A percentile compares a stretch with the other conserved stretches of the same genome.
Conservation (phyloP, 805 yeast species). For the Pichia deserticola region DNA sequence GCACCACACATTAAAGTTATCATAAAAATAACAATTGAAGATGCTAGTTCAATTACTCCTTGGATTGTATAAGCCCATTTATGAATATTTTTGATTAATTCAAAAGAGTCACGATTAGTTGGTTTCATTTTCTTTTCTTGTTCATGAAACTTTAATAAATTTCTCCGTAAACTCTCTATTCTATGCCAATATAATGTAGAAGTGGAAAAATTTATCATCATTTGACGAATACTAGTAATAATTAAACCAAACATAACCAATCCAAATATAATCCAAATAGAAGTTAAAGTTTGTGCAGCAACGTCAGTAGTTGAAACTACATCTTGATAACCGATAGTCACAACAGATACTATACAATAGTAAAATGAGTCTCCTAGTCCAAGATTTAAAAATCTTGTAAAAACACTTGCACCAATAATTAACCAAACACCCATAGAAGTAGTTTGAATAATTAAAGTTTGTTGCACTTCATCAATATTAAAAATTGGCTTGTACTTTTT, state of each 20-base stretch:
- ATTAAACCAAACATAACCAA: slow-evolving; percentile 68
- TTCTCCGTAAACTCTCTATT: slow-evolving; percentile 44
- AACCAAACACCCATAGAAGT: slow-evolving; percentile 63
- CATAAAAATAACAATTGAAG: slow-evolving; percentile 39
- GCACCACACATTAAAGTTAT: slow-evolving; percentile 73
- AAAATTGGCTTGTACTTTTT: slow-evolving; percentile 63
- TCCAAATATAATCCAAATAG: slow-evolving; percentile 64
- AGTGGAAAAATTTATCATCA: slow-evolving; percentile 52
- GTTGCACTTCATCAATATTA: slow-evolving; percentile 59
- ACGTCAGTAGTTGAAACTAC: slow-evolving; percentile 42
- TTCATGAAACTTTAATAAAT: slow-evolving; percentile 13
- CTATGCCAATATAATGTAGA: slow-evolving; percentile 63
- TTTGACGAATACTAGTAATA: slow-evolving; percentile 59
- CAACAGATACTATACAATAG: slow-evolving; percentile 61
- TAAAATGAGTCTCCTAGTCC: slow-evolving; percentile 64
- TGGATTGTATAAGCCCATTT: slow-evolving; percentile 34
- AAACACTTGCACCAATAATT: slow-evolving; percentile 59
- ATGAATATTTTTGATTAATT: slow-evolving; percentile 47
- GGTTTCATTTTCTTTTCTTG: background rate
- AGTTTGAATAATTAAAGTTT: slow-evolving; percentile 67
- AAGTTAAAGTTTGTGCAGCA: slow-evolving; percentile 49
- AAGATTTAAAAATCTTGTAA: slow-evolving; percentile 37
- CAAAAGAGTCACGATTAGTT: slow-evolving; percentile 43
- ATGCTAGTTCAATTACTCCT: slow-evolving; percentile 30
- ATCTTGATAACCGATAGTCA: slow-evolving; percentile 82